phyloP scores from a whole-genome alignment of 2,329 filamentous ascomycete genomes.

The Cordyceps cicadae region DNA sequence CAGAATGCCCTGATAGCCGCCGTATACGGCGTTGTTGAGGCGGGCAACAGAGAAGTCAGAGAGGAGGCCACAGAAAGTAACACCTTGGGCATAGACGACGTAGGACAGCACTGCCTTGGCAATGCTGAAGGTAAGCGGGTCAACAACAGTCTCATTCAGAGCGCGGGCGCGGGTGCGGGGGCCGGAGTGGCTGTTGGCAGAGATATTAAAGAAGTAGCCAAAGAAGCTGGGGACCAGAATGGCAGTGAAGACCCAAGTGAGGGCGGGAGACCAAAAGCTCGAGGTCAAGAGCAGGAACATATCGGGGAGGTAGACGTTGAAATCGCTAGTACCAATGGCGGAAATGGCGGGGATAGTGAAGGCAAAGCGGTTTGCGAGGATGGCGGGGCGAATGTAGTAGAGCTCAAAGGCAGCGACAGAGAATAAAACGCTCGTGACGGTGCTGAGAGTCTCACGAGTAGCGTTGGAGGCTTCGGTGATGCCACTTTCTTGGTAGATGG shows the following conservation, averaged over 20 bases:
- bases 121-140: conserved; percentile 86
- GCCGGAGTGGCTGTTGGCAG: conserved; percentile 38
- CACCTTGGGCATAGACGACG: conserved; percentile 65
- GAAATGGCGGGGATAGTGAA: conserved; percentile 61
- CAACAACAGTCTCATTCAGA: conserved; percentile 43
- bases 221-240: conserved; percentile 59
- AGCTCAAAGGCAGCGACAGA: conserved; percentile 62
- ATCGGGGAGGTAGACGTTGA: conserved; percentile 65
- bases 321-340: conserved; percentile 46
- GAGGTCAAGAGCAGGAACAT: conserved; percentile 68
- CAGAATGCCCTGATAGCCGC: conserved; percentile 62
- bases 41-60: conserved; percentile 50
- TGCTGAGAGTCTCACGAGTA: conserved; percentile 63
- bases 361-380: conserved; percentile 64
- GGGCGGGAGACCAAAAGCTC: conserved; percentile 75
- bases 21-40: conserved; percentile 60
- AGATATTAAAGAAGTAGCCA: conserved; percentile 89
- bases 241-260: conserved; percentile 68
- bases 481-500: conserved; percentile 56
- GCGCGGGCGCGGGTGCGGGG: conserved; percentile 35
- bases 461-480: conserved; percentile 57
- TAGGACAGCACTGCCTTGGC: conserved; percentile 76
- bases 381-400: conserved; percentile 57
- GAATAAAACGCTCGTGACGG: conserved; percentile 63
- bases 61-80: conserved; percentile 54